phyloP scores from a whole-genome alignment of 768 basidiomycete species.

The Tricholoma bakamatsutake region DNA sequence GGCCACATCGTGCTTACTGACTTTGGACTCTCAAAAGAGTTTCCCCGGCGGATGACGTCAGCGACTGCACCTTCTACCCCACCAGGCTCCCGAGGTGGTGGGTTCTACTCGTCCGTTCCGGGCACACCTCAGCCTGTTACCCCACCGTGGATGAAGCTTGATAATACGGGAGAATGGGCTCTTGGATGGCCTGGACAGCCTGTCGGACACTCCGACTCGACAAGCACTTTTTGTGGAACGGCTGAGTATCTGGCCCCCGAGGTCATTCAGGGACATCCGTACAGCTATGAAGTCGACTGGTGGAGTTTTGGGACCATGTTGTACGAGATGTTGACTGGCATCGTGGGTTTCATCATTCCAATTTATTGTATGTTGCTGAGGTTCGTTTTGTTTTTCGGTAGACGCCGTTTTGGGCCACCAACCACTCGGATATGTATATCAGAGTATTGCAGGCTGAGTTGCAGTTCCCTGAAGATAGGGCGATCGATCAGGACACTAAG shows the following conservation, averaged over 20 bases:
- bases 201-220: conserved; percentile 52
- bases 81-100: conserved; percentile 37
- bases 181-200: conserved; percentile 53
- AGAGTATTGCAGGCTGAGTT: conserved; percentile 87
- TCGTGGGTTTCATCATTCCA: conserved; percentile 52
- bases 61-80: conserved; percentile 55
- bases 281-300: conserved; percentile 96
- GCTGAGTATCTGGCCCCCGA: conserved; percentile 96
- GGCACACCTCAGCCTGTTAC: conserved; percentile 37
- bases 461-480: conserved; percentile 82
- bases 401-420: conserved; percentile 92
- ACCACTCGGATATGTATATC: conserved; percentile 94
- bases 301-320: conserved; percentile 98
- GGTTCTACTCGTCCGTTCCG: conserved; percentile 52
- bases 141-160: conserved; percentile 78
- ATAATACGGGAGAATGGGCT: conserved; percentile 46
- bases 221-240: conserved; percentile 91
- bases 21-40: conserved; percentile 93
- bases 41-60: conserved; percentile 49
- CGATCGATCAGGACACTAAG: conserved; percentile 94
- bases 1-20: conserved; percentile 98
- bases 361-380: conserved; percentile 6
- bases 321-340: conserved; percentile 94
- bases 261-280: conserved; percentile 86
- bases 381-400: conserved; percentile 25